Percentiles rank a stretch among this genome's conserved stretches.
These are phyloP conservation scores for Colletotrichum acutatum DNA, from an alignment of 2,329 filamentous ascomycete genomes.

Conservation along the genomic window DNA sequence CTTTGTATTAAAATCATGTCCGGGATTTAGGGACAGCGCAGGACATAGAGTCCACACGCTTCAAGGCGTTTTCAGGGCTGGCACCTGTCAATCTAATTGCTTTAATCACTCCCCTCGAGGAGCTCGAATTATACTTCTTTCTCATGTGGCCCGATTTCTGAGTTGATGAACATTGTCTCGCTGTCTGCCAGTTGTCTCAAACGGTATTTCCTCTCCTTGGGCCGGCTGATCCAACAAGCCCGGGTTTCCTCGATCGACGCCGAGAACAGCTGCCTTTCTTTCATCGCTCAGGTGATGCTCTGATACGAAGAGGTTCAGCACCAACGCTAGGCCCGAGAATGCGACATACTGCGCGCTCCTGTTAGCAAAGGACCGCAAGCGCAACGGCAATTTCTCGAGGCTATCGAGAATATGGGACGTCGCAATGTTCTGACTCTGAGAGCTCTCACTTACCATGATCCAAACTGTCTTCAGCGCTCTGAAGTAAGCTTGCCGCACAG, in stretches of 20 bases:
- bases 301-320: slow-evolving; percentile 3
- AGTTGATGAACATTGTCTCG: not conserved
- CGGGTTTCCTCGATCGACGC: not conserved
- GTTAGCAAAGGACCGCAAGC: not conserved
- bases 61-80: not conserved
- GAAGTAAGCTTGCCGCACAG: slow-evolving; percentile 41
- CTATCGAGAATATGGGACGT: not conserved
- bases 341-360: not conserved
- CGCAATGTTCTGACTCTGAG: not conserved
- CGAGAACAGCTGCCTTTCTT: slow-evolving; percentile 8
- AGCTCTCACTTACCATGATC: slow-evolving; percentile 40
- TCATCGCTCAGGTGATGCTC: slow-evolving; percentile 13
- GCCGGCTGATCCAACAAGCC: too few species aligned
- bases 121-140: not conserved
- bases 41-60: not conserved
- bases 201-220: slow-evolving; percentile 1
- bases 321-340: not conserved
- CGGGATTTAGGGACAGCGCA: not conserved
- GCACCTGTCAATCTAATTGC: not conserved
- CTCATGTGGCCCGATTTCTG: not conserved
- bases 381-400: not conserved
- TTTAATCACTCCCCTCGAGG: not conserved
- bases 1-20: not conserved
- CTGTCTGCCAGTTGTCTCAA: slow-evolving; percentile 10
- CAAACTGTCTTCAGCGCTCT: slow-evolving; percentile 41